Evolutionary conservation across 2,329 filamentous ascomycete species (phyloP).

Genomic region (Raffaelea arxii): DNA sequence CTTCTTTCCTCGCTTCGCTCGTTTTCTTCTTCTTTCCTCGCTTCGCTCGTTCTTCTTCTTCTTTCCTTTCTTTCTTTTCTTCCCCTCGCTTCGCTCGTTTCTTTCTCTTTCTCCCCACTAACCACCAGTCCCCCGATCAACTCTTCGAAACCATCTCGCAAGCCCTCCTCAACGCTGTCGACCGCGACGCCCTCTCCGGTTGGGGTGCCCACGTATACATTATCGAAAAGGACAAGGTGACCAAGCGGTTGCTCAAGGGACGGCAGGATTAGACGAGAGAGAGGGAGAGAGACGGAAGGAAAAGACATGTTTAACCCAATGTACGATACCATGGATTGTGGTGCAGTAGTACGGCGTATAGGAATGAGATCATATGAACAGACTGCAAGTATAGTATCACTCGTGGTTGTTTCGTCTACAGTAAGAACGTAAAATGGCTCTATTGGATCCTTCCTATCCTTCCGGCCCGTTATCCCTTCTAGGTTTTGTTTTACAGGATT

Average conservation of each 20-base stretch:
- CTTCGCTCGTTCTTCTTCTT: background rate
- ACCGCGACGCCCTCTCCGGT: slow-evolving; percentile 90
- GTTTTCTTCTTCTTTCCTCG: too few relatives aligned
- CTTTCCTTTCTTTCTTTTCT: background rate
- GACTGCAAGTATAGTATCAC: too few relatives aligned
- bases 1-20: too few relatives aligned
- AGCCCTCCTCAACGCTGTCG: slow-evolving; percentile 87
- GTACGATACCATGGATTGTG: slow-evolving; percentile 11
- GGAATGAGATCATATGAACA: too few relatives aligned
- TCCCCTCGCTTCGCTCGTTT: background rate
- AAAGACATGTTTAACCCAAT: background rate
- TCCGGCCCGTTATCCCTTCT: background rate
- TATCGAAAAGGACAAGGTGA: slow-evolving; percentile 99
- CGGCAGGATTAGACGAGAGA: slow-evolving; percentile 65
- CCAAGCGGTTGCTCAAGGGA: slow-evolving; percentile 96
- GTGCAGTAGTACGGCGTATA: background rate
- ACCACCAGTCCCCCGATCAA: slow-evolving; percentile 67
- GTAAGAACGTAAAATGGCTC: background rate
- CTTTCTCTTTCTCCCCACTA: background rate
- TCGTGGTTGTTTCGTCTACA: too few relatives aligned
- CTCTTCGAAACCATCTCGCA: slow-evolving; percentile 98
- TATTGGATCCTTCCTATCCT: background rate
- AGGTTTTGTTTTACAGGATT: too few relatives aligned
- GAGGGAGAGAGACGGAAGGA: background rate
- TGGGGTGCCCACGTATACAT: slow-evolving; percentile 99